A percentile compares a stretch with the other conserved stretches of the same genome.
Evolutionary conservation across 257 asterid species (phyloP).

Genomic region (Fraxinus pennsylvanica): DNA sequence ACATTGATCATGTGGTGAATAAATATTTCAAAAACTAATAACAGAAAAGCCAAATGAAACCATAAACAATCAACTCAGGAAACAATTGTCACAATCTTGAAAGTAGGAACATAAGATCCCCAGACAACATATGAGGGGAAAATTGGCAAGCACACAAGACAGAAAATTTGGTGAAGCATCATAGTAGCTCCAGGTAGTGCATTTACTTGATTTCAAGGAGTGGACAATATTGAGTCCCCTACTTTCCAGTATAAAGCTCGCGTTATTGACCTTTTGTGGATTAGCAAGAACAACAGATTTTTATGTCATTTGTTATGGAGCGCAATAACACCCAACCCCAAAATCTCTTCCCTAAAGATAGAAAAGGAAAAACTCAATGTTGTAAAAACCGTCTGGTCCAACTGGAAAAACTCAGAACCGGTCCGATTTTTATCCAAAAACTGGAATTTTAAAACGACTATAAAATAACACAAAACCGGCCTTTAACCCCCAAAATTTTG

Average conservation of each 20-base stretch:
- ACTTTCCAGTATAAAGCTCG: neutral
- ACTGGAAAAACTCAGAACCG: neutral
- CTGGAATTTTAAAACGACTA: neutral
- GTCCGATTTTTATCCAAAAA: neutral
- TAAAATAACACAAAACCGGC: neutral
- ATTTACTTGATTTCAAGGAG: neutral
- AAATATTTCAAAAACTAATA: constrained; percentile 1
- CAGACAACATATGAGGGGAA: neutral
- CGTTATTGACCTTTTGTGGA: neutral
- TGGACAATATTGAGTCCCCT: neutral
- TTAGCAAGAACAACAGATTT: neutral
- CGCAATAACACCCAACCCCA: neutral
- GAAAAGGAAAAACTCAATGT: neutral
- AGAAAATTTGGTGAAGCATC: neutral
- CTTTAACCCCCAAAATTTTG: neutral
- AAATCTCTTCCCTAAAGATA: neutral
- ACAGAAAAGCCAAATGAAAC: neutral
- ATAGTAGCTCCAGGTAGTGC: neutral
- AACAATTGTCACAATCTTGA: neutral
- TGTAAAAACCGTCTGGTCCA: neutral
- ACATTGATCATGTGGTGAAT: constrained; percentile 9
- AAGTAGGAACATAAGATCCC: neutral
- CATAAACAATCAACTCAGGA: neutral
- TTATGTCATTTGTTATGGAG: neutral
- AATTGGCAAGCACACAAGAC: neutral